Percentiles rank a stretch among this genome's conserved stretches.
These are phyloP conservation scores for Penicillium ochrochloron DNA, from an alignment of 495 filamentous ascomycete genomes.

Conservation along the genomic window DNA sequence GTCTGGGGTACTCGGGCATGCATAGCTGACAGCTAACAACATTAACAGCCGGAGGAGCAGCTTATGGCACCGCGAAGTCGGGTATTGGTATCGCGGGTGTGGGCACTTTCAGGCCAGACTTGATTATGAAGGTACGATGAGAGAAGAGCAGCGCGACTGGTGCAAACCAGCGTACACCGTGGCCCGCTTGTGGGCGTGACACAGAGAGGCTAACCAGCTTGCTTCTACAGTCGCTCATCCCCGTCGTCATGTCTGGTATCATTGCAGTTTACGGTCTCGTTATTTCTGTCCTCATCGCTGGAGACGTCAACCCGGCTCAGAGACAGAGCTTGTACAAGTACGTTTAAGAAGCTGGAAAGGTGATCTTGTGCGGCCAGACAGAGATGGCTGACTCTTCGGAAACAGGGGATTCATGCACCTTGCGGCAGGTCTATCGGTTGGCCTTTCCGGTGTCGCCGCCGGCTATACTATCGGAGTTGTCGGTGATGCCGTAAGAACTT, in stretches of 20 bases:
- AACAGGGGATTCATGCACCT: conserved; percentile 88
- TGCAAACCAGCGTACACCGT: background rate
- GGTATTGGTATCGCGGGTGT: conserved; percentile 96
- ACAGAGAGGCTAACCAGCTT: conserved; percentile 21
- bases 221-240: conserved; percentile 74
- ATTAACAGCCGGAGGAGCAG: conserved; percentile 79
- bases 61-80: conserved; percentile 96
- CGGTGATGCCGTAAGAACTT: conserved; percentile 72
- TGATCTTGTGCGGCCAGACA: background rate
- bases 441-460: conserved; percentile 89
- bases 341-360: conserved; percentile 26
- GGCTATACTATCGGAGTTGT: conserved; percentile 97
- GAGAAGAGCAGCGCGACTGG: background rate
- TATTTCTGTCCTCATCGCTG: conserved; percentile 90
- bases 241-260: conserved; percentile 99
- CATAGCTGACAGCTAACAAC: conserved; percentile 31
- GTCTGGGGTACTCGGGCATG: conserved; percentile 13
- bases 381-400: conserved; percentile 23
- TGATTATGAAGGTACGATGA: conserved; percentile 91
- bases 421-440: conserved; percentile 87
- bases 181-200: background rate
- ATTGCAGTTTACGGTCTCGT: conserved; percentile 98
- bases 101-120: conserved; percentile 86
- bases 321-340: conserved; percentile 84
- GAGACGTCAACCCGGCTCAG: conserved; percentile 74